Evolutionary conservation across 1,284 basidiomycete species (phyloP).

Genomic region (Cronartium quercuum): DNA sequence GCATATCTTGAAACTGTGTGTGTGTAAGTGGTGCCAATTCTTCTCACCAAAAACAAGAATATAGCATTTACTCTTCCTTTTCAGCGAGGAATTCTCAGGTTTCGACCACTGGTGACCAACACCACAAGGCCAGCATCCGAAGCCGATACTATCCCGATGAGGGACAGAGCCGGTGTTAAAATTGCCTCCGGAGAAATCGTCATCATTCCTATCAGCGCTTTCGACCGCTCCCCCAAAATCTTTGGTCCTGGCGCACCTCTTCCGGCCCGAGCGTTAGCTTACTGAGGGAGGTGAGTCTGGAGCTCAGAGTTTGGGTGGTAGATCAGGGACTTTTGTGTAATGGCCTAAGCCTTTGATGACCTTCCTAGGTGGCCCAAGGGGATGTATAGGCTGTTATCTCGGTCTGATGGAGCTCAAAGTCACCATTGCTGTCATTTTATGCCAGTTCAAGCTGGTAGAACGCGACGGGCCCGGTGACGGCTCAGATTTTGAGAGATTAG

Average conservation of each 20-base stretch:
- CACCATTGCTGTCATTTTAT: not conserved
- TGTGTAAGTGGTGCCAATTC: not conserved
- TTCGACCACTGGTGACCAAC: not conserved
- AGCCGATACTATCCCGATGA: not conserved
- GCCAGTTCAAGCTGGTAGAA: not conserved
- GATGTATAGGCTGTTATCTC: constrained; percentile 52
- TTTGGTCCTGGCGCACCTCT: constrained; percentile 54
- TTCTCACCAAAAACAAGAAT: not conserved
- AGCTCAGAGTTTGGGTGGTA: not conserved
- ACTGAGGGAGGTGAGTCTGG: not conserved
- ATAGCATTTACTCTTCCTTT: not conserved
- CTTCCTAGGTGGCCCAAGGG: constrained; percentile 53
- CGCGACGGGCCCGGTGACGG: not conserved
- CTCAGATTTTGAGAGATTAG: not conserved
- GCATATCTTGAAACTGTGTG: not conserved
- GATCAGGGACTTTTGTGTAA: too few relatives aligned
- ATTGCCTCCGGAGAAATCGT: constrained; percentile 43
- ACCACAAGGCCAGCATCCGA: not conserved
- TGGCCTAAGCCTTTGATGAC: too few relatives aligned
- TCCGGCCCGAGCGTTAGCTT: constrained; percentile 53
- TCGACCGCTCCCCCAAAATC: constrained; percentile 52
- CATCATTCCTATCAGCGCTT: constrained; percentile 51
- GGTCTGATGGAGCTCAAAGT: constrained; percentile 51
- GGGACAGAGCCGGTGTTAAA: not conserved
- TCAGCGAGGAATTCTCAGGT: not conserved